A percentile compares a stretch with the other conserved stretches of the same genome.
Conservation (phyloP, 2,329 filamentous ascomycete species). For the Penicillium sp. region DNA sequence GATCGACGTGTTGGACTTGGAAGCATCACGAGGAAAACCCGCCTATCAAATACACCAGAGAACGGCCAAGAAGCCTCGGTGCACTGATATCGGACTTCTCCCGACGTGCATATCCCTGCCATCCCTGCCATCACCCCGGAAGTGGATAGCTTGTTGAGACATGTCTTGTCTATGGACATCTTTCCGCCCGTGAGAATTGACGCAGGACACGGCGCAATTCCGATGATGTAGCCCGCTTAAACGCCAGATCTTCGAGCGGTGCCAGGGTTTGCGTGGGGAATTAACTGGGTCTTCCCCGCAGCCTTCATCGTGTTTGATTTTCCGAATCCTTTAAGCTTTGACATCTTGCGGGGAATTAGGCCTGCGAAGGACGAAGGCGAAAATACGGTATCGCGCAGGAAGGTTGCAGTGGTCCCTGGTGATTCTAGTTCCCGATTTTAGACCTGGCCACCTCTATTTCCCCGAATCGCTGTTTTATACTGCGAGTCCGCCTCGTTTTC, state of each 20-base stretch:
- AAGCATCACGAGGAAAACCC: conserved; percentile 1
- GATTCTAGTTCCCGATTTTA: not conserved
- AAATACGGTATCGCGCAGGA: not conserved
- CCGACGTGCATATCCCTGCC: not conserved
- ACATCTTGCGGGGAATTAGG: conserved; percentile 4
- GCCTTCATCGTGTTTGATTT: not conserved
- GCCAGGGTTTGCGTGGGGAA: conserved; percentile 3
- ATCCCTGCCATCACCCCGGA: not conserved
- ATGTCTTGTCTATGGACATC: not conserved
- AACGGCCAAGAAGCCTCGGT: not conserved
- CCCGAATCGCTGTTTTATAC: not conserved
- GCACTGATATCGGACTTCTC: not conserved
- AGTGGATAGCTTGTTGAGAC: not conserved
- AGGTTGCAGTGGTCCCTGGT: not conserved
- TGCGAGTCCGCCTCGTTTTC: not conserved
- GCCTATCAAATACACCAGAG: not conserved
- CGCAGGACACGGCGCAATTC: not conserved
- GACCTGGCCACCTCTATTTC: not conserved
- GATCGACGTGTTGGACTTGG: not conserved
- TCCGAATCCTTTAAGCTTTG: conserved; percentile 1
- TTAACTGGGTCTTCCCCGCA: conserved; percentile 19
- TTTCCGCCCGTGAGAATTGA: not conserved
- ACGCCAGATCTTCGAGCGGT: not conserved
- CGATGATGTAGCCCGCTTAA: not conserved
- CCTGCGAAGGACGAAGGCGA: not conserved